Conservation (phyloP, 2,329 filamentous ascomycete species). For the Aspergillus glaucus region DNA sequence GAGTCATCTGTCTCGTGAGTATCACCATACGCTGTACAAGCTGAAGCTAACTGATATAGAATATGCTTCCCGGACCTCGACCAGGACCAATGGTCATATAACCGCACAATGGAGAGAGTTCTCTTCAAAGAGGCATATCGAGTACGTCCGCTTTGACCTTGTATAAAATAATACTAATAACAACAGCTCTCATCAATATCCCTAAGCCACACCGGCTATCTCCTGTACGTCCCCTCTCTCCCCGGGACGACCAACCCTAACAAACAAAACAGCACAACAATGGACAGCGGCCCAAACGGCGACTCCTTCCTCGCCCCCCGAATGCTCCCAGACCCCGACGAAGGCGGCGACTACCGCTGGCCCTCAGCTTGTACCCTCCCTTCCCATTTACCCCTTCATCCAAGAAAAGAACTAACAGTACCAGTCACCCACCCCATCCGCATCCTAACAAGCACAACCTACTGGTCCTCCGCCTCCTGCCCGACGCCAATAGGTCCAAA, state of each 20-base stretch:
- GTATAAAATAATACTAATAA: neutral
- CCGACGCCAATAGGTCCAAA: conserved; percentile 24
- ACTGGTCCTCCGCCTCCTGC: conserved; percentile 34
- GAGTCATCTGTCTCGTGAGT: conserved; percentile 29
- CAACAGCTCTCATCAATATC: conserved; percentile 31
- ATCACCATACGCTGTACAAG: neutral
- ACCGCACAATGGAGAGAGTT: conserved; percentile 26
- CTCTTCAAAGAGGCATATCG: conserved; percentile 27
- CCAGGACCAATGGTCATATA: conserved; percentile 26
- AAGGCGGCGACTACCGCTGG: conserved; percentile 27
- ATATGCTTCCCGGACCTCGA: conserved; percentile 28
- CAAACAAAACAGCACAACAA: conserved; percentile 26
- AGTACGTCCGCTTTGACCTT: conserved; percentile 12
- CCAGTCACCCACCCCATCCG: conserved; percentile 23
- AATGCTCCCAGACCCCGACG: conserved; percentile 26
- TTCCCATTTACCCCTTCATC: neutral
- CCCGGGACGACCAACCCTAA: neutral
- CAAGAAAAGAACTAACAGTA: conserved; percentile 9
- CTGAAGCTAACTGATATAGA: conserved; percentile 11
- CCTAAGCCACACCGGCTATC: conserved; percentile 28
- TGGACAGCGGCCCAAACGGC: conserved; percentile 29
- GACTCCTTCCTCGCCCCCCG: conserved; percentile 26
- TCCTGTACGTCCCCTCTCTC: conserved; percentile 21
- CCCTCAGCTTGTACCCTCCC: conserved; percentile 19
- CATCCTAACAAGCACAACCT: conserved; percentile 20